Evolutionary conservation across 2,329 filamentous ascomycete genomes (phyloP).

Genomic region (Thermothelomyces thermophilus): DNA sequence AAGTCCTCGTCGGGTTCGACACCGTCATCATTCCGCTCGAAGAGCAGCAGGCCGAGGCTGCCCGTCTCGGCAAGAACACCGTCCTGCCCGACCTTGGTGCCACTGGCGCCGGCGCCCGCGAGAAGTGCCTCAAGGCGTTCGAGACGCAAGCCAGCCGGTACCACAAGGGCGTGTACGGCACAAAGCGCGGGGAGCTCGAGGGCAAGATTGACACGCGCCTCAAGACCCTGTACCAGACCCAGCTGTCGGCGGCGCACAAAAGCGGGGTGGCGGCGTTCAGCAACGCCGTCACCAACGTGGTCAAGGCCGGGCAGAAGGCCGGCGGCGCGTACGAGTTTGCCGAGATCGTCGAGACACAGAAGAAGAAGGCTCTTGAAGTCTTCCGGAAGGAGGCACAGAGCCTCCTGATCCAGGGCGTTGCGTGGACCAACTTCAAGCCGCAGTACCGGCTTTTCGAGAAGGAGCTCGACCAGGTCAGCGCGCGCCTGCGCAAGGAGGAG

Average conservation of each 20-base stretch:
- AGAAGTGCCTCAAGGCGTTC: constrained; percentile 73
- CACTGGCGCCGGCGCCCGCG: constrained; percentile 64
- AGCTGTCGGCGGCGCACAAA: constrained; percentile 84
- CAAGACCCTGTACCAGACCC: constrained; percentile 81
- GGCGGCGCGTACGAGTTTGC: constrained; percentile 90
- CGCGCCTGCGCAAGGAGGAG: constrained; percentile 82
- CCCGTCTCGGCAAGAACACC: constrained; percentile 62
- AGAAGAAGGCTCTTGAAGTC: constrained; percentile 63
- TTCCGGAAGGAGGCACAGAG: constrained; percentile 72
- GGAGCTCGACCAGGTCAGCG: constrained; percentile 84
- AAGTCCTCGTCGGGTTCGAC: constrained; percentile 81
- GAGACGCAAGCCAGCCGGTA: constrained; percentile 88
- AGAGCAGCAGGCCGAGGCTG: constrained; percentile 71
- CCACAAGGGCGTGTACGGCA: constrained; percentile 88
- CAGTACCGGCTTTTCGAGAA: constrained; percentile 77
- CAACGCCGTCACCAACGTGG: constrained; percentile 76
- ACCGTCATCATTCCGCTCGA: constrained; percentile 75
- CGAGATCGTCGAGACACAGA: constrained; percentile 81
- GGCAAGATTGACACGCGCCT: constrained; percentile 81
- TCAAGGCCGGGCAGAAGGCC: constrained; percentile 90
- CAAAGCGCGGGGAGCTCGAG: constrained; percentile 80
- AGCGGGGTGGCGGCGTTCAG: constrained; percentile 76
- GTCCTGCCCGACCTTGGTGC: constrained; percentile 70
- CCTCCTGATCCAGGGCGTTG: constrained; percentile 67
- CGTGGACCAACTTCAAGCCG: constrained; percentile 82